Evolutionary conservation across 768 basidiomycete genomes (phyloP).

Genomic region (Agaricus blazei): DNA sequence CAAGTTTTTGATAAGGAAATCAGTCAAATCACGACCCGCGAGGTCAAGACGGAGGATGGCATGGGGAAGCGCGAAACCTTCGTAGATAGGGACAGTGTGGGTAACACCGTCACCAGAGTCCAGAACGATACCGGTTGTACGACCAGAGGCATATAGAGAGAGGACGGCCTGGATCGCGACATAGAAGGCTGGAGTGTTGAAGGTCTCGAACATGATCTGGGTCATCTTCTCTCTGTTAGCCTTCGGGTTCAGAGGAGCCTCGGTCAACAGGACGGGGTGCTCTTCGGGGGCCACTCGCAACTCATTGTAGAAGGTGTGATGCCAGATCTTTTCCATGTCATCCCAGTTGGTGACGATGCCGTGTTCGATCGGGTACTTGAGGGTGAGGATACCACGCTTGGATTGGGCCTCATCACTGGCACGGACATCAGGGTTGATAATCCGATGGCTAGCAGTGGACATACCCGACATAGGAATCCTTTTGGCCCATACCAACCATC

Average conservation of each 20-base stretch:
- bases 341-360: conserved; percentile 99
- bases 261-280: conserved; percentile 88
- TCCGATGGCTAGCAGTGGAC: conserved; percentile 16
- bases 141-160: conserved; percentile 89
- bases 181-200: conserved; percentile 91
- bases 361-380: conserved; percentile 92
- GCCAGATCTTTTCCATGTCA: conserved; percentile 99
- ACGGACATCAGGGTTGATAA: conserved; percentile 86
- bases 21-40: conserved; percentile 90
- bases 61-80: conserved; percentile 89
- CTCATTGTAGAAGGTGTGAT: conserved; percentile 96
- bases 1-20: conserved; percentile 76
- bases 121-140: conserved; percentile 91
- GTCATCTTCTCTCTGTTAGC: conserved; percentile 93
- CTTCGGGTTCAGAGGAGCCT: conserved; percentile 91
- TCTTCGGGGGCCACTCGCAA: conserved; percentile 91
- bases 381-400: conserved; percentile 87
- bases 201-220: conserved; percentile 96
- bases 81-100: conserved; percentile 96
- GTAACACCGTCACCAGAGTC: conserved; percentile 97
- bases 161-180: conserved; percentile 90
- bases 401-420: conserved; percentile 89
- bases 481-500: conserved; percentile 97
- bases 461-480: conserved; percentile 94
- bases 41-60: conserved; percentile 91